phyloP scores from a whole-genome alignment of 2,329 filamentous ascomycete genomes.

The Pseudocercospora crystallina region DNA sequence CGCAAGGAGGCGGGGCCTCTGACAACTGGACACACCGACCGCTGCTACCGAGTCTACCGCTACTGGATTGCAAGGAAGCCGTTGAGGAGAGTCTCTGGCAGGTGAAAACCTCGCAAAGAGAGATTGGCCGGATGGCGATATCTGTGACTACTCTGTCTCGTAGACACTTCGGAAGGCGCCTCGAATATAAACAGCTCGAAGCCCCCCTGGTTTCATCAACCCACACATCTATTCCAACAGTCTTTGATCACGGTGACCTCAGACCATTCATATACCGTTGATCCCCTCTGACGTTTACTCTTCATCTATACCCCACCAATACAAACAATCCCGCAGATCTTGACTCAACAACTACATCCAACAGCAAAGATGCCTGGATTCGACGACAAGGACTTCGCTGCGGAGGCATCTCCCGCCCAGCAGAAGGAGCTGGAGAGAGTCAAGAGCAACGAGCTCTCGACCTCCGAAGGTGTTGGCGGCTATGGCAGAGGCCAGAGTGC shows the following conservation, averaged over 20 bases:
- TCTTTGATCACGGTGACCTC: conserved; percentile 6
- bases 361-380: conserved; percentile 58
- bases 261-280: conserved; percentile 4
- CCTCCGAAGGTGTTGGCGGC: conserved; percentile 18
- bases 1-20: conserved; percentile 19
- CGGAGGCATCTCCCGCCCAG: conserved; percentile 40
- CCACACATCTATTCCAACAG: neutral
- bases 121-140: neutral
- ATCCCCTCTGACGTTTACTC: no score
- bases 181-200: conserved; percentile 12
- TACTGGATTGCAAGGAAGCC: neutral
- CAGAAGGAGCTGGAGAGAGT: conserved; percentile 27
- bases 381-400: conserved; percentile 57
- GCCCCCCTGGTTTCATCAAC: conserved; percentile 4
- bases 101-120: conserved; percentile 6
- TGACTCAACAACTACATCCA: neutral
- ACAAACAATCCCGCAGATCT: neutral
- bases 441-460: conserved; percentile 30
- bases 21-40: conserved; percentile 2
- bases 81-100: conserved; percentile 10
- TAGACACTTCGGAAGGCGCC: conserved; percentile 2
- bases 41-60: neutral
- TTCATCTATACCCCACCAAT: neutral
- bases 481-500: conserved; percentile 29
- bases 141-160: conserved; percentile 3